Conservation (phyloP, 805 yeast species). For the Starmerella floris region DNA sequence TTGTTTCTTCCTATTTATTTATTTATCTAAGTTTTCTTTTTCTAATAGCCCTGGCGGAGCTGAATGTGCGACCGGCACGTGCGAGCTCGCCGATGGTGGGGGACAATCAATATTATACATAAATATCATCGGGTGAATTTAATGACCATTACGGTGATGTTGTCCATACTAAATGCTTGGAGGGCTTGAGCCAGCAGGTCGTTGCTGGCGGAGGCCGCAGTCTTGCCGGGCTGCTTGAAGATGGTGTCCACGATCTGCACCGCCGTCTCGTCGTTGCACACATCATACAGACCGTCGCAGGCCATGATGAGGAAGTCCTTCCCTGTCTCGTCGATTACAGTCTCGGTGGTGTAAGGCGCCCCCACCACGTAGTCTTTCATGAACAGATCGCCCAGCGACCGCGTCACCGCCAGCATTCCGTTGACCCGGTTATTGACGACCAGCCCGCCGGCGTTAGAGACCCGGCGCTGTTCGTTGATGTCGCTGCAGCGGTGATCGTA, state of each 20-base stretch:
- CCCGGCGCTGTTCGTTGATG: conserved; percentile 57
- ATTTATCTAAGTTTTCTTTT: background rate
- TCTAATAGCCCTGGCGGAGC: no score
- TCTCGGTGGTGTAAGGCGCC: conserved; percentile 81
- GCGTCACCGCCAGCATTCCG: conserved; percentile 87
- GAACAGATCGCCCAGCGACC: conserved; percentile 87
- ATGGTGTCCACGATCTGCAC: conserved; percentile 51
- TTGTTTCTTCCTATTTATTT: background rate
- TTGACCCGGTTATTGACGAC: conserved; percentile 84
- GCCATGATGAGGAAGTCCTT: conserved; percentile 81
- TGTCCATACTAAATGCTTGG: conserved; percentile 71
- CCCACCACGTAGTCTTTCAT: conserved; percentile 83
- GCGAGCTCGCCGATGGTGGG: no score
- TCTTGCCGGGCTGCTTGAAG: conserved; percentile 26
- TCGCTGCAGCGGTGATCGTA: conserved; percentile 94
- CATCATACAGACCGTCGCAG: conserved; percentile 97
- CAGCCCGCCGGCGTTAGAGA: conserved; percentile 69
- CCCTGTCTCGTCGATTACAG: conserved; percentile 53
- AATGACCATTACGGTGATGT: conserved; percentile 86
- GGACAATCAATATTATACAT: no score
- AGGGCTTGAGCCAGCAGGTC: conserved; percentile 60
- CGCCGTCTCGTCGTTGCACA: conserved; percentile 71
- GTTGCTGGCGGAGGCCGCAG: conserved; percentile 52
- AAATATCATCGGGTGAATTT: background rate
- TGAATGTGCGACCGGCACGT: no score